Conservation (phyloP, 2,329 filamentous ascomycete species). For the Talaromyces albobiverticillius region DNA sequence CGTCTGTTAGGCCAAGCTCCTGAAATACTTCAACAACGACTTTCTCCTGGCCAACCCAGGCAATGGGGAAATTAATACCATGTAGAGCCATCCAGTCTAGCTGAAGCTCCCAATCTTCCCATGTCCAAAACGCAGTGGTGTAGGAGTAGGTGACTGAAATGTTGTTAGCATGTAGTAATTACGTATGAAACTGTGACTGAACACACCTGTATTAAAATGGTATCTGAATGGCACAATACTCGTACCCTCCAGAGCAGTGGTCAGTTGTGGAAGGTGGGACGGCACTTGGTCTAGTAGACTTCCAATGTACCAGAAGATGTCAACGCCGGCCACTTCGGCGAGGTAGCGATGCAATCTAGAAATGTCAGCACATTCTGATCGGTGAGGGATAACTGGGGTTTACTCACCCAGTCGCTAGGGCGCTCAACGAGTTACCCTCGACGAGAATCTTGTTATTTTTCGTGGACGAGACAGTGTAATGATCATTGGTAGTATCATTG, state of each 20-base stretch:
- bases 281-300: slow-evolving; percentile 33
- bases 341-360: slow-evolving; percentile 41
- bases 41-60: slow-evolving; percentile 54
- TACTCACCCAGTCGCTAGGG: slow-evolving; percentile 32
- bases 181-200: too few species aligned
- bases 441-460: slow-evolving; percentile 25
- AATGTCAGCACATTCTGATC: neutral
- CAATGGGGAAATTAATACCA: slow-evolving; percentile 52
- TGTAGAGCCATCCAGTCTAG: slow-evolving; percentile 54
- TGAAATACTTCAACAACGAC: slow-evolving; percentile 49
- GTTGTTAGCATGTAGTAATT: neutral
- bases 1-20: slow-evolving; percentile 44
- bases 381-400: neutral
- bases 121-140: slow-evolving; percentile 51
- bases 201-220: slow-evolving; percentile 49
- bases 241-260: slow-evolving; percentile 34
- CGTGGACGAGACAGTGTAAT: too few species aligned
- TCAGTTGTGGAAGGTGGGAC: slow-evolving; percentile 25
- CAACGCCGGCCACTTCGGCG: slow-evolving; percentile 40
- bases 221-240: slow-evolving; percentile 49
- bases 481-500: too few species aligned
- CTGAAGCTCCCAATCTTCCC: slow-evolving; percentile 53
- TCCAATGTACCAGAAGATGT: slow-evolving; percentile 49
- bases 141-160: slow-evolving; percentile 51
- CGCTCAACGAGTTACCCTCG: slow-evolving; percentile 33